Base-by-base conservation (phyloP, 805 yeast species). In the Candida suzukii region DNA sequence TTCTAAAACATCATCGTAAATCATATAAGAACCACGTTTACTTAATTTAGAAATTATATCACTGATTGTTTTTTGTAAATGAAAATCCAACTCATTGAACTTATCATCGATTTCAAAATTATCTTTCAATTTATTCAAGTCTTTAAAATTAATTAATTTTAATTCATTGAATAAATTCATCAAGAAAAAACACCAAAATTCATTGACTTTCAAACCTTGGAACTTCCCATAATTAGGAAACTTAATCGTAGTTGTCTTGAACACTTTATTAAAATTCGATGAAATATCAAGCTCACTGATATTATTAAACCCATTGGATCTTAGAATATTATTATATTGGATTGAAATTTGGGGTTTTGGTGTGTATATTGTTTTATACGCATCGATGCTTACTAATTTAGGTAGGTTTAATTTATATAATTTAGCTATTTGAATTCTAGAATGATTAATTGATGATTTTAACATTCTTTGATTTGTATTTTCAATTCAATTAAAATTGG, bases 221-320 rank as follows among this genome's bases (percentile, higher is more conserved):
- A 43, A 36, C 45, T 76, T 78, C 1, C 91, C 91, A 52, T 78
- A 83, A 51, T 80, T 79, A 10, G 90, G 88, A 50, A 61, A 74
- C 44, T 60, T 40, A 6, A 35, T 28, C 28, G 60, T 54, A 48
- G 76, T 49, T 13, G 56, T 49, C 21, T 63, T 50, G 57, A 69
- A 74, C 2, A 37, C 25, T n/a, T n/a, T n/a, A n/a, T n/a, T n/a
- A n/a, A n/a, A n/a, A n/a, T n/a, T 5, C 5, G 21, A 12, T n/a
- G 21, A 12, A 7, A 31, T 18, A 11, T 12, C n/a, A 4, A 48
- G 36, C n/a, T n/a, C n/a, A n/a, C n/a, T n/a, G n/a, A n/a, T n/a
- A n/a, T n/a, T n/a, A n/a, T n/a, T n/a, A 4, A 76, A 45, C 1
- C 78, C 79, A 53, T 68, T 69, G 35, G 65, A 65, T 7, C 52